Base-by-base conservation (phyloP, 106 monocot genomes). In the Posidonia australis region DNA sequence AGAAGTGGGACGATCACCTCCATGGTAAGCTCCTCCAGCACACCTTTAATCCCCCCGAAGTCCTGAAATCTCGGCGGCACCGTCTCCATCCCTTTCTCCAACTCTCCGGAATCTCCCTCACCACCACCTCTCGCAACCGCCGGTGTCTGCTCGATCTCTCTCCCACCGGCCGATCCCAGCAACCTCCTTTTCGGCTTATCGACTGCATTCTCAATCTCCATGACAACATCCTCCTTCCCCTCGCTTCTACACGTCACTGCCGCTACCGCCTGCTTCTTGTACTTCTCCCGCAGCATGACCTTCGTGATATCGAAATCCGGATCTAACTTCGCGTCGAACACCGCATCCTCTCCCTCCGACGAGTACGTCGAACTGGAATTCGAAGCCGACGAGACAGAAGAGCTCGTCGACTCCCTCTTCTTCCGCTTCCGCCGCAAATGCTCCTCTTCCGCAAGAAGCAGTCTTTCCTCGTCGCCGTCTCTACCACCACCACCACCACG, bases 1-100 rank as follows among this genome's bases (percentile, higher is more conserved):
- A 76, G 84, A 23, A 98, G 72, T 0, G 96, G 96, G 46, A 90
- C 76, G 17, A 98, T 70, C 44, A 98, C 90, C 53, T 98, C 87
- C 78, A 79, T 82, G 80, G 77, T 68, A 58, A 98, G 71, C 57
- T 87, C 82, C 28, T 98, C 90, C 48, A 98, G 24, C 22, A 90
- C 79, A 44, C 6, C 54, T 24, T 79, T 68, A 54, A 98, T 79
- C 63, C 96, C 90, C 0, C 96, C 96, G 23, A 98, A 77, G 77
- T 98, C 96, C 21, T 36, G 63, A 73, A 98, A 90, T 72, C 29
- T 90, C 7, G 90, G 82, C 51, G 80, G 78, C 17, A 45, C 67
- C 23, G 44, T 74, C 63, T 65, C 66, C 42, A 44, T 68, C 54
- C 11, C 63, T 19, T 13, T 28, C 18, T 47, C 22, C 47, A 23